phyloP scores from a whole-genome alignment of 1,284 basidiomycete genomes.

The Tilletia setariae region DNA sequence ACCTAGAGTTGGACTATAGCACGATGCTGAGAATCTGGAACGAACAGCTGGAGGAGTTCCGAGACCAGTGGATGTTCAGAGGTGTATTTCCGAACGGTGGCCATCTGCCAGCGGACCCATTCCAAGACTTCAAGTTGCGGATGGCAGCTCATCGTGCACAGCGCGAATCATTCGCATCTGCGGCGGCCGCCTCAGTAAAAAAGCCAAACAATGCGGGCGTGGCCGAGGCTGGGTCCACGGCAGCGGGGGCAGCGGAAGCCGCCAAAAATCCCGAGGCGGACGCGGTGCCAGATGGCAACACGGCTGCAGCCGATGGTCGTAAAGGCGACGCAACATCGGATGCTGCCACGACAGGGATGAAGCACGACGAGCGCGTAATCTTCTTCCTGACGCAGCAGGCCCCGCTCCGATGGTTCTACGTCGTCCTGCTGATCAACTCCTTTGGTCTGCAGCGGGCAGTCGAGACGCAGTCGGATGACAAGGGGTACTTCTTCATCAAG shows the following conservation, averaged over 20 bases:
- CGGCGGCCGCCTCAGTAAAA: background rate
- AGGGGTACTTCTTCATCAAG: conserved; percentile 50
- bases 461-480: conserved; percentile 58
- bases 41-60: conserved; percentile 71
- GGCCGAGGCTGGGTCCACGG: too few relatives aligned
- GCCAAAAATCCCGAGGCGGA: too few relatives aligned
- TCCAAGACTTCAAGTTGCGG: conserved; percentile 10
- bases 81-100: conserved; percentile 27
- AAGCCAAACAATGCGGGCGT: too few relatives aligned
- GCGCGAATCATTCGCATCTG: background rate
- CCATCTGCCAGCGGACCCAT: background rate
- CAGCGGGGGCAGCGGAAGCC: too few relatives aligned
- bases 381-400: conserved; percentile 42
- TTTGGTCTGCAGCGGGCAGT: conserved; percentile 92
- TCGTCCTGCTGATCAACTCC: conserved; percentile 66
- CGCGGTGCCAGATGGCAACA: background rate
- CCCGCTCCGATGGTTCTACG: conserved; percentile 48
- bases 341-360: conserved; percentile 29
- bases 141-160: conserved; percentile 4
- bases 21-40: conserved; percentile 79
- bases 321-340: background rate
- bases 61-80: conserved; percentile 62
- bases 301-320: background rate
- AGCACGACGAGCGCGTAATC: conserved; percentile 42
- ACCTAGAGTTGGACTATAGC: conserved; percentile 81